Base-by-base conservation (phyloP, 2,329 filamentous ascomycete genomes). In the Orbilia brochopaga region DNA sequence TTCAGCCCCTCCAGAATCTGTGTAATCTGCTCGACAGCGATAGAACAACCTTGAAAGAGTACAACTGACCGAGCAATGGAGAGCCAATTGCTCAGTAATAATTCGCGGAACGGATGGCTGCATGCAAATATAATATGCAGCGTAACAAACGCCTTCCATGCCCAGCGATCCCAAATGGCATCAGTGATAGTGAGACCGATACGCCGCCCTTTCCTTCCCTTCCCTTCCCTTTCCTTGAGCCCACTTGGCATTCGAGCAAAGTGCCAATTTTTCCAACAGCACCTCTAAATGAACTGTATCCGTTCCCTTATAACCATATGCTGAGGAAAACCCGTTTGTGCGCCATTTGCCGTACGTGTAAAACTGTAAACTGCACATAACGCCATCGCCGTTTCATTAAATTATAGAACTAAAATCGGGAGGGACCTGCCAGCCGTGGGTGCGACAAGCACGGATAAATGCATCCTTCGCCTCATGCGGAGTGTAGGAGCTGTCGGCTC, bases 361-460 rank as follows among this genome's bases (percentile, higher is more conserved):
- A 23, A 5, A 56, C 19, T 32, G 35, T 8, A 50, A 40, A 27
- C 48, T 46, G 15, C 10, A 32, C 15, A 48, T 21, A 32, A 23
- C 40, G 35, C 23, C 13, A 21, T 15, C 35, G 30, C 23, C 17
- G 17, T 13, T 27, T 27, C 13, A 1, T 62, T 58, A 73, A 13
- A 73, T 73, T n/a, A 73, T 64, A 40, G 40, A 56, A 24, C 55
- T 76, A 69, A 92, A 83, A 51, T 88, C 89, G 1, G 79, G 78
- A 0, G 91, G 90, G 2, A 92, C 80, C 53, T 82, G 78, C 91
- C 91, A 96, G 0, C 89, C 88, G 79, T 96, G 92, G 1, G 80
- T 75, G 0, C 73, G 74, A 66, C 89, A 91, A n/a, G 88, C 88
- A 54, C 91, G 85, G 23, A 83, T 81, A 76, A 89, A 96, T 1